Conservation (phyloP, 352 stramenopile species). For the Globisporangium ultimum region DNA sequence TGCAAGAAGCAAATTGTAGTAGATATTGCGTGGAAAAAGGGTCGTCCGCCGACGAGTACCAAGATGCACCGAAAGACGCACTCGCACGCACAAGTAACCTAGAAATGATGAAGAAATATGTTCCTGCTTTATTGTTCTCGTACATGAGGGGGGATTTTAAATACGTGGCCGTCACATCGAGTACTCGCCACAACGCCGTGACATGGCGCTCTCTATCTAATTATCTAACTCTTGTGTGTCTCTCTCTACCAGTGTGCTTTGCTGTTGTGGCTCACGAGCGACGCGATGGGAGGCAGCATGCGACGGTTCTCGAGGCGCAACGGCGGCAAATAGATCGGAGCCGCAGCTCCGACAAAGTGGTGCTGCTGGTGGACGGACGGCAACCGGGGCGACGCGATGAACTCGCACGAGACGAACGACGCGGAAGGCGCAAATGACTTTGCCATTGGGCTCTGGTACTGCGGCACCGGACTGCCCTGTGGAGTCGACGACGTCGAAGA, state of each 20-base stretch:
- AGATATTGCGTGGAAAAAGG: too few species aligned
- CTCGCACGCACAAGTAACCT: too few species aligned
- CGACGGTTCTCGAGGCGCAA: conserved; percentile 28
- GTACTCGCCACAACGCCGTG: too few species aligned
- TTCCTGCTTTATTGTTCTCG: too few species aligned
- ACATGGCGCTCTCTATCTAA: neutral
- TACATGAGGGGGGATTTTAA: too few species aligned
- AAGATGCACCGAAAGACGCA: too few species aligned
- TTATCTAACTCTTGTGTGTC: neutral
- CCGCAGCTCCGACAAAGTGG: neutral
- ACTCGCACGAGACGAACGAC: neutral
- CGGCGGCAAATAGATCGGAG: conserved; percentile 24
- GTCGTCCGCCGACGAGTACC: too few species aligned
- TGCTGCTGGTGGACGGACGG: neutral
- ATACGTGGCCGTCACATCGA: too few species aligned
- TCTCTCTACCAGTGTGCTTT: conserved; percentile 9
- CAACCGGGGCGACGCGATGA: conserved; percentile 4
- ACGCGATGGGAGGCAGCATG: conserved; percentile 54
- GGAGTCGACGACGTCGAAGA: conserved; percentile 7
- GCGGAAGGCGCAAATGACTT: neutral
- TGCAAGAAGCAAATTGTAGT: too few species aligned
- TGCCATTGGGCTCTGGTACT: neutral
- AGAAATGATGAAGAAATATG: too few species aligned
- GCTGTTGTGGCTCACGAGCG: conserved; percentile 25
- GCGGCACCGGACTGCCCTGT: neutral